A percentile compares a stretch with the other conserved stretches of the same genome.
Evolutionary conservation across 2,329 filamentous ascomycete genomes (phyloP).

Genomic region (Colletotrichum tofieldiae): DNA sequence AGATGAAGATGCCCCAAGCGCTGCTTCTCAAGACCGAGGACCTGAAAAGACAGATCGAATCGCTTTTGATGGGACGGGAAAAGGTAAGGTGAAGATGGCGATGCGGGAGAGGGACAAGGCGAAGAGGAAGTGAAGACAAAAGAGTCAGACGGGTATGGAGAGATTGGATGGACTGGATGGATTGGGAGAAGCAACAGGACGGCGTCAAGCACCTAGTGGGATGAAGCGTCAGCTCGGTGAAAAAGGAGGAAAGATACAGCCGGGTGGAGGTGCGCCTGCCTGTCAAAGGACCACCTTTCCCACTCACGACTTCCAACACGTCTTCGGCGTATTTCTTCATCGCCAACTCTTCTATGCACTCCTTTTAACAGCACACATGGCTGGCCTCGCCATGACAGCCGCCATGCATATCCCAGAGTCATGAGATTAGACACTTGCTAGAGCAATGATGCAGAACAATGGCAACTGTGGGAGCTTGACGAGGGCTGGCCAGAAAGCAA

Average conservation of each 20-base stretch:
- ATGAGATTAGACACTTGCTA: not conserved
- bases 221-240: not conserved
- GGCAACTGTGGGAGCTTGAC: not conserved
- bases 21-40: too few relatives aligned
- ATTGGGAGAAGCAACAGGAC: not conserved
- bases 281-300: not conserved
- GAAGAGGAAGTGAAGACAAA: not conserved
- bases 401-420: not conserved
- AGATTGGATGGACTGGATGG: fast-evolving
- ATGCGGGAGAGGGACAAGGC: not conserved
- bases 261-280: not conserved
- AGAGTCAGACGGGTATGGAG: not conserved
- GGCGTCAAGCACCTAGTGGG: not conserved
- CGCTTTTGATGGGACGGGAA: not conserved
- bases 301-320: not conserved
- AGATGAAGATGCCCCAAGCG: not conserved
- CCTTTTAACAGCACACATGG: too few relatives aligned
- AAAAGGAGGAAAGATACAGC: not conserved
- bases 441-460: not conserved
- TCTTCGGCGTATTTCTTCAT: not conserved
- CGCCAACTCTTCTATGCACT: too few relatives aligned
- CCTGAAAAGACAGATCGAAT: too few relatives aligned
- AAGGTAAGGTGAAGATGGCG: not conserved
- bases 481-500: not conserved
- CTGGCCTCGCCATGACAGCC: too few relatives aligned